phyloP scores from a whole-genome alignment of 768 basidiomycete species.

The Boletus speciosus region DNA sequence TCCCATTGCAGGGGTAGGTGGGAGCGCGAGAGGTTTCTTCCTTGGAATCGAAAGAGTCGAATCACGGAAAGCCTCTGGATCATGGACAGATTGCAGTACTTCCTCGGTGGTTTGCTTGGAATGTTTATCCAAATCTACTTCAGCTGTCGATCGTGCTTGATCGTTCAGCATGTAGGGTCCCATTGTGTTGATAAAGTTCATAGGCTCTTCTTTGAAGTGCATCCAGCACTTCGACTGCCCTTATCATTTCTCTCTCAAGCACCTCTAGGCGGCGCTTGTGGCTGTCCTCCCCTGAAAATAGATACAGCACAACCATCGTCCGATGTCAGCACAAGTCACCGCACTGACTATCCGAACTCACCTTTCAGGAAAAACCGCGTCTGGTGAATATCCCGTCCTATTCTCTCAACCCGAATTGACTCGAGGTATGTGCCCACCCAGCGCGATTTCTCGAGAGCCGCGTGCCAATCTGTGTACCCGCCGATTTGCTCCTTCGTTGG shows the following conservation, averaged over 20 bases:
- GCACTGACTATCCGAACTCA: background rate
- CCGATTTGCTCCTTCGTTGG: slow-evolving; percentile 18
- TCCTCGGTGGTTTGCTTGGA: background rate
- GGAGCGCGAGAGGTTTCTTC: background rate
- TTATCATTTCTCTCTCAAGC: slow-evolving; percentile 28
- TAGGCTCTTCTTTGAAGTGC: slow-evolving; percentile 18
- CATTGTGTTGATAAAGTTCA: slow-evolving; percentile 9
- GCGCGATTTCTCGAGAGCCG: slow-evolving; percentile 17
- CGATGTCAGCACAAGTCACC: background rate
- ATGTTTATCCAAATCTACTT: background rate
- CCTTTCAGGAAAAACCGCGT: slow-evolving; percentile 33
- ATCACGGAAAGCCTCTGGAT: background rate
- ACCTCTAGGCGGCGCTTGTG: slow-evolving; percentile 30
- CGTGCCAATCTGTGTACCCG: slow-evolving; percentile 8
- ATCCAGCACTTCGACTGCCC: slow-evolving; percentile 18
- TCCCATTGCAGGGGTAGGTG: background rate
- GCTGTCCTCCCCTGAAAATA: slow-evolving; percentile 25
- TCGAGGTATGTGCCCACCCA: slow-evolving; percentile 29
- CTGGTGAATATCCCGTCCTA: slow-evolving; percentile 30
- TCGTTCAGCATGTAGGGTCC: background rate
- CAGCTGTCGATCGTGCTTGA: background rate
- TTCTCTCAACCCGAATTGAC: slow-evolving; percentile 32
- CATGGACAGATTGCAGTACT: background rate
- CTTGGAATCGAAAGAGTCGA: background rate
- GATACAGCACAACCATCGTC: background rate